Base-by-base conservation (phyloP, 2,329 filamentous ascomycete genomes). In the Knufia petricola region DNA sequence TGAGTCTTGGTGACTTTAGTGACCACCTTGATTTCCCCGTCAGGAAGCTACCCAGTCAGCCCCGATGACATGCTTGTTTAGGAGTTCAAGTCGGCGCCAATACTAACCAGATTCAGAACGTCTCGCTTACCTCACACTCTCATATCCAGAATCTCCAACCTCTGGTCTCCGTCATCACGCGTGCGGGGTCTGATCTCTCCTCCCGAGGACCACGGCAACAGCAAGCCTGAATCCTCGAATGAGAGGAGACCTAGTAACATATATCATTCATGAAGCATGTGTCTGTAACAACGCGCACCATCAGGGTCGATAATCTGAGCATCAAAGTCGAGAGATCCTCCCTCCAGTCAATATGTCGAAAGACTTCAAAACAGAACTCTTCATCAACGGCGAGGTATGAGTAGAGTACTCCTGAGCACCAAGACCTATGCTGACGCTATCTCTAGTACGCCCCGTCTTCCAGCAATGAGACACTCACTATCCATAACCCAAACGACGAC, bases 301-400 rank as follows among this genome's bases (percentile, higher is more conserved):
- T 40, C 17, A 40, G 37, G 7, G 17, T 21, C 23, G 37, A 40
- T 19, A 21, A 12, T 40, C n/a, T 40, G 8, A 15, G 21, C 6
- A 10, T 40, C 8, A 40, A 40, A 23, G 23, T 10, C 17, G 28
- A n/a, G n/a, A n/a, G n/a, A n/a, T n/a, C n/a, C n/a, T n/a, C n/a
- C n/a, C n/a, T n/a, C n/a, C n/a, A n/a, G 13, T 42, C 39, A 24
- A 34, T n/a, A 47, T 47, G 44, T 47, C 44, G n/a, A n/a, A n/a
- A n/a, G n/a, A n/a, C 17, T 52, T 87, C 69, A 84, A 84, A 3
- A 72, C 77, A 2, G 66, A 69, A 10, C 56, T 71, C 38, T 71
- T 71, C 58, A 70, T 71, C 56, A 65, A 69, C 51, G 68, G 68
- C 52, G 62, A 57, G 51, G 55, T 55, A 41, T 10, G 52, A 38